Conservation (phyloP, 345 rosid species). For the Raphanus raphanistrum region DNA sequence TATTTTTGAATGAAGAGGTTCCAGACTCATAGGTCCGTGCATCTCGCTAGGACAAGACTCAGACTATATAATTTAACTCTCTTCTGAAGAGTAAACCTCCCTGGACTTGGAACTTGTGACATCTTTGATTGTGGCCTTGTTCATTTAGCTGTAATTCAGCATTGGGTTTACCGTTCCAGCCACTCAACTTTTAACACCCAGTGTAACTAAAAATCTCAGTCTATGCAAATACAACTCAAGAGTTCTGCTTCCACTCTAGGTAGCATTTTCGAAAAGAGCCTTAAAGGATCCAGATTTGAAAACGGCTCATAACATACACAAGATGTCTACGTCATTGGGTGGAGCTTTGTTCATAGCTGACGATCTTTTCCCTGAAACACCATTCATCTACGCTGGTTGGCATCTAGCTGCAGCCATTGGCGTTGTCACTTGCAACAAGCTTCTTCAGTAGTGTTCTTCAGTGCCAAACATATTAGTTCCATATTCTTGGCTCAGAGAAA, state of each 20-base stretch:
- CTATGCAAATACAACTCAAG: not conserved
- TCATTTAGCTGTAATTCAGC: too few species aligned
- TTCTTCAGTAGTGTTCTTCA: constrained; percentile 58
- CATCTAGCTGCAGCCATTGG: constrained; percentile 97
- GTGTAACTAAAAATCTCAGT: not conserved
- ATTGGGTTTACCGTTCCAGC: constrained; percentile 56
- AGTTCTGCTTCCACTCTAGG: constrained; percentile 45
- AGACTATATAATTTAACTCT: too few species aligned
- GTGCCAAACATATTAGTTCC: not conserved
- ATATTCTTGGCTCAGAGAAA: not conserved
- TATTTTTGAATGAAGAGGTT: too few species aligned
- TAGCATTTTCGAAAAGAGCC: constrained; percentile 80
- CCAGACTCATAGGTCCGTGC: too few species aligned
- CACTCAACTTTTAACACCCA: constrained; percentile 52
- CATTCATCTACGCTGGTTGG: constrained; percentile 93
- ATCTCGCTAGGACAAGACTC: too few species aligned
- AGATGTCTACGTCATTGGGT: constrained; percentile 68
- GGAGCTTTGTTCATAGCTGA: constrained; percentile 90
- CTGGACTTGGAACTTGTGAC: too few species aligned
- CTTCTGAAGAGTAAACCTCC: too few species aligned
- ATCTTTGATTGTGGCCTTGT: too few species aligned
- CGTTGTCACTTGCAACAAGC: constrained; percentile 84
- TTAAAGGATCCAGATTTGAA: constrained; percentile 75
- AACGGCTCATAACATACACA: constrained; percentile 68
- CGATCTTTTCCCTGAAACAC: constrained; percentile 70